Conservation (phyloP, 768 basidiomycete genomes). For the Boletus speciosus region DNA sequence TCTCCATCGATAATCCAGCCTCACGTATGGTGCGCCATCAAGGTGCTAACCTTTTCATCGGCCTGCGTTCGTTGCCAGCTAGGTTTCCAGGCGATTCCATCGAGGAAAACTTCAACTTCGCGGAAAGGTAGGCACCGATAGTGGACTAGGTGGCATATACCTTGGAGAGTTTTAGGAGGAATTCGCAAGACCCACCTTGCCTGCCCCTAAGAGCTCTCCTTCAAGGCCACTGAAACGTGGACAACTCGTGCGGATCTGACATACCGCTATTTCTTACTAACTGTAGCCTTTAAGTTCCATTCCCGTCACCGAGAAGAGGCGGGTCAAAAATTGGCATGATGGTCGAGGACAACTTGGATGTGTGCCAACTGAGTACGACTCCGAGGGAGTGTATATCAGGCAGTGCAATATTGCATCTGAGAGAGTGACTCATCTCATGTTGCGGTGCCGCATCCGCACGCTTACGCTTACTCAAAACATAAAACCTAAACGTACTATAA, state of each 20-base stretch:
- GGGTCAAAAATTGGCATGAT: conserved; percentile 11
- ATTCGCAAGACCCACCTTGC: conserved; percentile 34
- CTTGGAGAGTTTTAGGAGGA: too few relatives aligned
- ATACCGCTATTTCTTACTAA: conserved; percentile 54
- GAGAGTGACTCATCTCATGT: conserved; percentile 1
- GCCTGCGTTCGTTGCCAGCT: conserved; percentile 38
- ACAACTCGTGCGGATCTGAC: conserved; percentile 7
- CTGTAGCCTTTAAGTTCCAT: conserved; percentile 46
- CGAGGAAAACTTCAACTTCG: conserved; percentile 45
- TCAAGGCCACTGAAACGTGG: neutral
- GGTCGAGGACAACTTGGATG: neutral
- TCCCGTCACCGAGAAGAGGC: conserved; percentile 40
- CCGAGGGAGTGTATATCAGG: neutral
- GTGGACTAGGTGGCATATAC: conserved; percentile 40
- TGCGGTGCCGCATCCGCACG: neutral
- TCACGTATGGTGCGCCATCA: conserved; percentile 28
- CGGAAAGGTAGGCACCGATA: conserved; percentile 41
- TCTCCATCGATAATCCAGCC: conserved; percentile 59
- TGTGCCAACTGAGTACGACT: neutral
- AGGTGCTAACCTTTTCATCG: conserved; percentile 19
- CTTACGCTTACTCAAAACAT: neutral
- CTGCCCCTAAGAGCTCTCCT: conserved; percentile 27
- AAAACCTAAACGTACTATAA: neutral
- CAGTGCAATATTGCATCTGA: neutral
- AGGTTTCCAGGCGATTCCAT: conserved; percentile 47